Evolutionary conservation across 768 basidiomycete genomes (phyloP).

Genomic region (Mycena haematopus): DNA sequence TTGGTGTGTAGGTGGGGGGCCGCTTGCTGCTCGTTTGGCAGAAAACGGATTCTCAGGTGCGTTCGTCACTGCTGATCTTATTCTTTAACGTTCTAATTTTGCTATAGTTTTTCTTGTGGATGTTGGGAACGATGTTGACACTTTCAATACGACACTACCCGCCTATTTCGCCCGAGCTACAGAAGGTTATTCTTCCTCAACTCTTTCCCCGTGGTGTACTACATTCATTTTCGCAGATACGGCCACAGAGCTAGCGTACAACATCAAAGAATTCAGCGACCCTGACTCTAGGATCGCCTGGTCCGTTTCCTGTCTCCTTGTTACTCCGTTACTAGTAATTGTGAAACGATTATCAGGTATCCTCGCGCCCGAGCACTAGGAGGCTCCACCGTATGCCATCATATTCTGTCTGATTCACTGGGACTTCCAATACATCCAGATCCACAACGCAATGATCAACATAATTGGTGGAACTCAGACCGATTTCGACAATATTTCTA

Average conservation of each 20-base stretch:
- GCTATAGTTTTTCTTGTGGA: slow-evolving; percentile 26
- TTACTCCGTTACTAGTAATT: neutral
- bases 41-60: slow-evolving; percentile 37
- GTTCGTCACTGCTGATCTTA: neutral
- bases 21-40: slow-evolving; percentile 37
- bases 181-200: slow-evolving; percentile 10
- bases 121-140: slow-evolving; percentile 21
- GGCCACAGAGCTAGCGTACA: slow-evolving; percentile 21
- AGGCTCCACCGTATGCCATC: slow-evolving; percentile 16
- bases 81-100: neutral
- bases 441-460: slow-evolving; percentile 30
- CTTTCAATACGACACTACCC: slow-evolving; percentile 23
- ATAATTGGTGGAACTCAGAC: slow-evolving; percentile 21
- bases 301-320: neutral
- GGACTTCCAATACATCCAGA: slow-evolving; percentile 1
- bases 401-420: neutral
- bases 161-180: slow-evolving; percentile 24
- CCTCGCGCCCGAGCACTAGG: slow-evolving; percentile 25
- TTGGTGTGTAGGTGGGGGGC: slow-evolving; percentile 32
- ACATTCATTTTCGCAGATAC: slow-evolving; percentile 5
- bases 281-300: slow-evolving; percentile 25
- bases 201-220: neutral
- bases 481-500: slow-evolving; percentile 21
- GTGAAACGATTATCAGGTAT: slow-evolving; percentile 15
- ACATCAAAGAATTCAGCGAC: slow-evolving; percentile 23